phyloP scores from a whole-genome alignment of 2,329 filamentous ascomycete genomes.

The Botrytis cinerea region DNA sequence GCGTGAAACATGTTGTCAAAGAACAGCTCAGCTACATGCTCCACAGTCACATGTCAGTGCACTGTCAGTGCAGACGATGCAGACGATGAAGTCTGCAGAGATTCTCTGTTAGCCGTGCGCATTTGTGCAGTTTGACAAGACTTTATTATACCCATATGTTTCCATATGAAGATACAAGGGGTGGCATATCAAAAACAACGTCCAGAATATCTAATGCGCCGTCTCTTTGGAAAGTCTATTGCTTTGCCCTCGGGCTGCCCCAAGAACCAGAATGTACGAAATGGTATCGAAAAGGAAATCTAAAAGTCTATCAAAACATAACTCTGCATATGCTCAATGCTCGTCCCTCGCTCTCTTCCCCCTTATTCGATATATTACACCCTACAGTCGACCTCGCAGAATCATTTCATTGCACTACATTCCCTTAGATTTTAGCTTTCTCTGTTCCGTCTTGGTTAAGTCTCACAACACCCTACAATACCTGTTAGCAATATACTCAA shows the following conservation, averaged over 20 bases:
- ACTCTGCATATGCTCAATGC: neutral
- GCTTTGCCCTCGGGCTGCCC: neutral
- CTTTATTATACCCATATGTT: neutral
- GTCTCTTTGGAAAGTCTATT: neutral
- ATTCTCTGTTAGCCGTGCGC: neutral
- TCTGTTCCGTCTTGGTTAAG: slow-evolving; percentile 32
- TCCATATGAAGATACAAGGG: neutral
- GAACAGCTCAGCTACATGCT: slow-evolving; percentile 17
- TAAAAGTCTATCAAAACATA: slow-evolving; percentile 15
- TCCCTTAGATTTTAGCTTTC: slow-evolving; percentile 25
- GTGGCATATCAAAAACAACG: neutral
- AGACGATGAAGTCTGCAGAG: neutral
- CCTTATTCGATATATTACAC: neutral
- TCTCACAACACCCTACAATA: slow-evolving; percentile 38
- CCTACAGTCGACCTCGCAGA: no score
- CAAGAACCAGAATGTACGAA: neutral
- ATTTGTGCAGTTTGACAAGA: neutral
- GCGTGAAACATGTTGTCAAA: slow-evolving; percentile 18
- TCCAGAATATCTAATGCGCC: neutral
- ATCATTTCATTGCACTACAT: neutral
- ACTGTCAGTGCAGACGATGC: neutral
- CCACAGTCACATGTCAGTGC: slow-evolving; percentile 22
- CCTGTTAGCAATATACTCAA: slow-evolving; percentile 22
- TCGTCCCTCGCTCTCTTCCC: no score
- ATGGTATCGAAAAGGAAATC: slow-evolving; percentile 1